Evolutionary conservation across 441 rosid species (phyloP), one percentile per base, ranked within the genome.

Genomic region (Populus tomentosa): DNA sequence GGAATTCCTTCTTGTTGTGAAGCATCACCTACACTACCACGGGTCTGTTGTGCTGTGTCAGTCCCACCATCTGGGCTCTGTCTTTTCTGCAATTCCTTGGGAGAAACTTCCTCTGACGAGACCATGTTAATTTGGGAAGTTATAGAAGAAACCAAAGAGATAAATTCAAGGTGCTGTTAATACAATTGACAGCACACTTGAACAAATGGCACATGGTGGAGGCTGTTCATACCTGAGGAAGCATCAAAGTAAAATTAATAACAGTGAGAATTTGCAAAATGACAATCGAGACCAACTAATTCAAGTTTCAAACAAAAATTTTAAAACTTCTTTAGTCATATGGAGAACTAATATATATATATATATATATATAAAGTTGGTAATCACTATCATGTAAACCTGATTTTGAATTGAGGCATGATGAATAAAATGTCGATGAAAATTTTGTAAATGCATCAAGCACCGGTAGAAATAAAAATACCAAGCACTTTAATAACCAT

Each of bases 71-170:
- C 82, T 28, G 81, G 72, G 63, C 46, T 78, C 70, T 62, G 79
- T 77, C 50, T 74, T 67, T 82, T 79, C 65, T 70, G 83, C 79
- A 70, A 64, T 64, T 88, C 80, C 69, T 80, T 83, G 28, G 81
- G 71, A 79, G 83, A 80, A 71, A 70, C 82, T 72, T 89, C 84
- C 72, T 72, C 86, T 6, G 84, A 70, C 67, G 85, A 81, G 78
- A 79, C 88, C 89, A 82, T 85, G 74, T 74, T 74, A 71, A 70
- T 77, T 80, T 77, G 72, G 24, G 74, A 82, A 81, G 62, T 80
- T 75, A 71, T 32, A 78, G 72, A 78, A 82, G 79, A 74, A 80
- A 79, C 67, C 74, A 77, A 66, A 70, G 66, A 79, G 76, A 70
- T 69, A 46, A 67, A 77, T 77, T 82, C 73, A 76, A 62, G 40